Evolutionary conservation across 306 rosid genomes (phyloP), one percentile per base, ranked within the genome.

Genomic region (Sesbania bispinosa): DNA sequence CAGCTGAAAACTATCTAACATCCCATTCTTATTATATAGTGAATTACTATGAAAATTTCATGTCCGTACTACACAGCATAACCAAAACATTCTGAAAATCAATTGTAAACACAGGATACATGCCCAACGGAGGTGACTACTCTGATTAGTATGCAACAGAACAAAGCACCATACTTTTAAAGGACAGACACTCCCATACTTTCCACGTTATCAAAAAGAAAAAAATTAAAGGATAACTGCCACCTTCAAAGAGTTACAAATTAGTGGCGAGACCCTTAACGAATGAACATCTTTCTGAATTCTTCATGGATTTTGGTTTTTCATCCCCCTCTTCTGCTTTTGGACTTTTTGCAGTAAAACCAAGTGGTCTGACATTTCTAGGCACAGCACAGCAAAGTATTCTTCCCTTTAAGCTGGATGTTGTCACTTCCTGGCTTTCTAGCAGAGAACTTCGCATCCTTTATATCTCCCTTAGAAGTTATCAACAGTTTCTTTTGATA

Each of bases 311-410:
- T 70, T 89, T 94, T 18, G 97, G 99, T 71, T 23, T 79, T 50
- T 86, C 96, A 48, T 83, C 95, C 3, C 35, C 83, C 24, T 81
- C 88, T 73, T 71, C 83, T 1, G 62, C 32, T 64, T 69, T 83
- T 19, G 87, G 90, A 78, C 85, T 81, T 79, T 81, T 82, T 4
- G 76, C 80, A 69, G 67, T 73, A 82, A 65, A 71, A 77, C 92
- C 90, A 54, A 84, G 92, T 38, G 84, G 62, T 74, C 79, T 77
- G 14, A 89, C 93, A 69, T 83, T 92, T 74, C 92, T 81, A 45
- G 98, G 98, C 74, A 80, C 71, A 0, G 98, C 98, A 74, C n/a
- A n/a, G n/a, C n/a, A 92, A 92, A 65, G 95, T 89, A 82, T 89
- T 94, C 83, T 83, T 94, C 74, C 98, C 95, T 79, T 75, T 86